Percentiles rank a stretch among this genome's conserved stretches.
phyloP scores from a whole-genome alignment of 257 asterid species.

The Capsicum pubescens region DNA sequence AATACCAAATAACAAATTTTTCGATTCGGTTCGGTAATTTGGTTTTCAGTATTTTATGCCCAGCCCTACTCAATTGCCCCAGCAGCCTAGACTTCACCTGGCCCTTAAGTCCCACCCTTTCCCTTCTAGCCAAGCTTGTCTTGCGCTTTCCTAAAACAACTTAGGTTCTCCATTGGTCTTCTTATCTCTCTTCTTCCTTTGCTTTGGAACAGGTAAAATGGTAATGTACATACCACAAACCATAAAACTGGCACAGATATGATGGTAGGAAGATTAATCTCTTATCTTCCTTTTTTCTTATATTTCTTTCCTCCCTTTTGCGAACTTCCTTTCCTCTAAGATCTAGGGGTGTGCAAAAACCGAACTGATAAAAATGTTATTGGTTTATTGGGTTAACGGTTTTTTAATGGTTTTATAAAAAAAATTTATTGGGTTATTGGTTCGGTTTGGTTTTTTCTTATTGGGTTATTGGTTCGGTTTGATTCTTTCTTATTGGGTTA shows the following conservation, averaged over 20 bases:
- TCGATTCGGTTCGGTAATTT: no score
- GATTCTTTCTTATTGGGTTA: no score
- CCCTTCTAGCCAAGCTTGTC: neutral
- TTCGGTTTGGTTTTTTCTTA: no score
- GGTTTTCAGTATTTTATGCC: no score
- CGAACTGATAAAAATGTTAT: no score
- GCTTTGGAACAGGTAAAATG: neutral
- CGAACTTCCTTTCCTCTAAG: neutral
- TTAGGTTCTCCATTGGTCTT: neutral
- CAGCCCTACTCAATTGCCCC: neutral
- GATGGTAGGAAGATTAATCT: neutral
- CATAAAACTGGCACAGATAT: neutral
- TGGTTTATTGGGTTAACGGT: no score
- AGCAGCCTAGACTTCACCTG: neutral
- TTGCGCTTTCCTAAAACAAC: neutral
- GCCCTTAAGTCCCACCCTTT: neutral
- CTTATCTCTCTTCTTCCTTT: neutral
- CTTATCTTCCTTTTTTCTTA: neutral
- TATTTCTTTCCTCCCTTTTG: neutral
- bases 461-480: no score
- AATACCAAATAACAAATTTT: no score
- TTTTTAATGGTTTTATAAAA: no score
- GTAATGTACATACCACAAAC: neutral
- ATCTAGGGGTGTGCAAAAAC: no score
- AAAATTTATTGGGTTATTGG: no score